Evolutionary conservation across 768 basidiomycete species (phyloP).

Genomic region (Pleurotus djamor): DNA sequence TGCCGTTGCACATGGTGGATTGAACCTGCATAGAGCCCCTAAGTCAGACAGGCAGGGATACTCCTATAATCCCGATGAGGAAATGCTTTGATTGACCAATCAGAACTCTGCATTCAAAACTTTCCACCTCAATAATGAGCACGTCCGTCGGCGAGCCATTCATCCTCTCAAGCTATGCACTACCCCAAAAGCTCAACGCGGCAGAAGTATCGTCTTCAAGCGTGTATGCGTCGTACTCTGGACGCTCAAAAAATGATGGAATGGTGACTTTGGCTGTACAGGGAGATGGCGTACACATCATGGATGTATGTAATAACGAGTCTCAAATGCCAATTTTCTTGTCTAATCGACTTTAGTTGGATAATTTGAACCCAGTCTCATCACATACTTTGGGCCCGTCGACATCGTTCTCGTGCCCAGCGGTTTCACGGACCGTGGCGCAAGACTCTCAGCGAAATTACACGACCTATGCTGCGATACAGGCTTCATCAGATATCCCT

Average conservation of each 20-base stretch:
- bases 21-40: background rate
- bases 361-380: conserved; percentile 60
- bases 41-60: no score
- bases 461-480: conserved; percentile 56
- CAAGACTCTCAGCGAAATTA: conserved; percentile 33
- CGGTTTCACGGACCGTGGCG: conserved; percentile 38
- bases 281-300: conserved; percentile 71
- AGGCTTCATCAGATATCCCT: conserved; percentile 41
- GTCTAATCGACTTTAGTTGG: conserved; percentile 37
- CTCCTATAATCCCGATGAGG: no score
- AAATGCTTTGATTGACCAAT: conserved; percentile 1
- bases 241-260: conserved; percentile 40
- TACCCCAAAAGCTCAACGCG: conserved; percentile 23
- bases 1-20: background rate
- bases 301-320: conserved; percentile 51
- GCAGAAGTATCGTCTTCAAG: conserved; percentile 17
- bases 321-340: background rate
- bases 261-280: conserved; percentile 69
- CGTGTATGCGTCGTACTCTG: conserved; percentile 32
- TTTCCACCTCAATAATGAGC: conserved; percentile 12
- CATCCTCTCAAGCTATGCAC: conserved; percentile 31
- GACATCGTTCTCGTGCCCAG: conserved; percentile 56
- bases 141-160: conserved; percentile 33
- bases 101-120: background rate
- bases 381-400: conserved; percentile 74